These are phyloP conservation scores for Strobilomyces confusus DNA, from an alignment of 768 basidiomycete genomes.

Conservation along the genomic window DNA sequence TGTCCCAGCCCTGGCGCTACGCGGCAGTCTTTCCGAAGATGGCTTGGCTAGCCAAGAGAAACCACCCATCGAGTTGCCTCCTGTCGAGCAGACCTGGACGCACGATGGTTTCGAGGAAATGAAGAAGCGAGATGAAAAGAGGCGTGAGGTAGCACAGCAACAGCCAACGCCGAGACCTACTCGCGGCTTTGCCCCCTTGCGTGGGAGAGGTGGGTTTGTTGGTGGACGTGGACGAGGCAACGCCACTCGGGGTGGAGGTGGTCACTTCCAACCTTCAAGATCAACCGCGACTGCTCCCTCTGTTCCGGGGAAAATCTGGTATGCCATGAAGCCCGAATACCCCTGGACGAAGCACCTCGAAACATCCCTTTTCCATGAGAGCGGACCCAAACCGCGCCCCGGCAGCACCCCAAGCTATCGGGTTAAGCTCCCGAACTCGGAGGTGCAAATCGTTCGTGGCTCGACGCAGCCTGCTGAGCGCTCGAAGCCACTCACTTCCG, in stretches of 20 bases:
- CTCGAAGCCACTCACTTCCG: constrained; percentile 15
- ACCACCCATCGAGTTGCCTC: constrained; percentile 38
- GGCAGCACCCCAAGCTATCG: constrained; percentile 54
- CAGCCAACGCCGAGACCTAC: constrained; percentile 26
- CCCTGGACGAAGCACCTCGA: constrained; percentile 85
- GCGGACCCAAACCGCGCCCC: constrained; percentile 52
- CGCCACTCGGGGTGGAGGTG: constrained; percentile 42
- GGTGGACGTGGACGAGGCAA: constrained; percentile 43
- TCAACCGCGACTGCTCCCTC: constrained; percentile 24
- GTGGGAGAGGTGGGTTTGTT: constrained; percentile 46
- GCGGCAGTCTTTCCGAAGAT: constrained; percentile 19
- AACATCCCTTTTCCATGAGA: constrained; percentile 64
- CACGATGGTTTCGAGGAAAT: constrained; percentile 90
- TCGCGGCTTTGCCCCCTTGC: constrained; percentile 37
- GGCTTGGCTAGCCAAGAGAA: constrained; percentile 16
- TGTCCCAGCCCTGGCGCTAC: constrained; percentile 12
- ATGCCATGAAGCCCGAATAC: constrained; percentile 70
- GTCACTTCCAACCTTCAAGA: constrained; percentile 29
- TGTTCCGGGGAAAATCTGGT: constrained; percentile 55
- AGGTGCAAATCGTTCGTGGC: constrained; percentile 42
- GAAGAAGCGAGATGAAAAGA: constrained; percentile 67
- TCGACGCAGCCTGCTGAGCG: constrained; percentile 12
- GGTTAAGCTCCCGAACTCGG: constrained; percentile 58
- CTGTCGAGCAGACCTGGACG: constrained; percentile 70
- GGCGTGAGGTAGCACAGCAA: constrained; percentile 32